Evolutionary conservation across 148 eudicot genomes (phyloP).

Genomic region (Nepenthes mirabilis): DNA sequence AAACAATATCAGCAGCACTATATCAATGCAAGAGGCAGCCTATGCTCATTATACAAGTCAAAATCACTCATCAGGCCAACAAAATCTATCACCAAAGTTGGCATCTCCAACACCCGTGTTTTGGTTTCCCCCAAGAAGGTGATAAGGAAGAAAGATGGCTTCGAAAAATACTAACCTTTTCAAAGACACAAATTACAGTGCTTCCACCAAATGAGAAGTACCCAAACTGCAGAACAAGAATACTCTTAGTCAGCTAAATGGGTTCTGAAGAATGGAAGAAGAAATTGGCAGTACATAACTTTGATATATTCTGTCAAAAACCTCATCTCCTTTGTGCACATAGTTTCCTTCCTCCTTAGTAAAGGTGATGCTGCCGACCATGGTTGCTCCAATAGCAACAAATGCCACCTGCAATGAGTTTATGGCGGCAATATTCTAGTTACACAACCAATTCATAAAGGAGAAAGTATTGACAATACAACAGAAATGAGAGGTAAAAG

Average conservation of each 20-base stretch:
- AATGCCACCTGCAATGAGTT: constrained; percentile 65
- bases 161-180: constrained; percentile 48
- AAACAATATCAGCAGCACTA: no score
- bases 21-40: no score
- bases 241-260: not conserved
- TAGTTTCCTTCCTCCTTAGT: constrained; percentile 55
- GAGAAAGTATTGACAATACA: not conserved
- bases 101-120: no score
- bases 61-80: no score
- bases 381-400: constrained; percentile 98
- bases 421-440: not conserved
- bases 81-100: no score
- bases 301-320: constrained; percentile 7
- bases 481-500: not conserved
- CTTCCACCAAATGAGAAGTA: constrained; percentile 99
- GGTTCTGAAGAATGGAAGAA: constrained; percentile 4
- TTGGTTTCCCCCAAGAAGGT: no score
- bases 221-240: constrained; percentile 51
- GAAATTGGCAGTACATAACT: not conserved
- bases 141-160: no score
- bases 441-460: not conserved
- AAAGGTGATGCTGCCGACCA: constrained; percentile 96
- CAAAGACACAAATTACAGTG: constrained; percentile 87
- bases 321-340: constrained; percentile 92
- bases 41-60: no score